Evolutionary conservation across 2,329 filamentous ascomycete species (phyloP), one percentile per base, ranked within the genome.

Genomic region (Didymella keratinophila): DNA sequence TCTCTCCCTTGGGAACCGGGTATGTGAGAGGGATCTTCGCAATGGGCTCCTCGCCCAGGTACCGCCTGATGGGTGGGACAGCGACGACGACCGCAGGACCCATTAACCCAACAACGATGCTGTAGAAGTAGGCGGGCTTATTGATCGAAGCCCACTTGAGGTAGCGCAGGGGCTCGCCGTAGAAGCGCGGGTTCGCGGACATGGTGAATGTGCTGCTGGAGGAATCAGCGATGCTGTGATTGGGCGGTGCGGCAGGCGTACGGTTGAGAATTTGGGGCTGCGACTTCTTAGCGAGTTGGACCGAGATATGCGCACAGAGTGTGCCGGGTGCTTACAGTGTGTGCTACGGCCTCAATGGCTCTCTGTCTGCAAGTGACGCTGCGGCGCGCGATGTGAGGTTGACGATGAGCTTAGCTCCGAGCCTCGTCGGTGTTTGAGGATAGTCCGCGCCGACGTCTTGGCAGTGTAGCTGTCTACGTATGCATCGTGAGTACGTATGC

Each of bases 111-210:
- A 98, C 81, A 58, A 91, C 75, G 72, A 92, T 81, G 70, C 91
- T 92, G 86, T 88, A 98, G 84, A 97, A 96, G 81, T 93, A 90
- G 59, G 93, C 93, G 50, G 95, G 95, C 78, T 90, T 91, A 79
- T 95, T 89, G 80, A 92, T 89, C 49, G 91, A 85, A 52, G 93
- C 88, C 92, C 93, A 98, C 79, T 89, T 89, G 72, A 91, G 80
- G 87, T 97, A 98, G 71, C 88, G 88, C 76, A 96, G 73, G 65
- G 95, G 95, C 59, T 86, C 84, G 67, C 87, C 85, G 87, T 90
- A 97, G 89, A 99, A 97, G 72, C 84, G 83, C 47, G 73, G 73
- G n/a, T 64, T 56, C 44, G 69, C 25, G 63, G 86, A 84, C 89
- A 93, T 93, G 18, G 43, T 45, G 42, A 25, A 34, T 52, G 54